Evolutionary conservation across 148 eudicot species (phyloP), one percentile per base, ranked within the genome.

Genomic region (Selenicereus undatus): DNA sequence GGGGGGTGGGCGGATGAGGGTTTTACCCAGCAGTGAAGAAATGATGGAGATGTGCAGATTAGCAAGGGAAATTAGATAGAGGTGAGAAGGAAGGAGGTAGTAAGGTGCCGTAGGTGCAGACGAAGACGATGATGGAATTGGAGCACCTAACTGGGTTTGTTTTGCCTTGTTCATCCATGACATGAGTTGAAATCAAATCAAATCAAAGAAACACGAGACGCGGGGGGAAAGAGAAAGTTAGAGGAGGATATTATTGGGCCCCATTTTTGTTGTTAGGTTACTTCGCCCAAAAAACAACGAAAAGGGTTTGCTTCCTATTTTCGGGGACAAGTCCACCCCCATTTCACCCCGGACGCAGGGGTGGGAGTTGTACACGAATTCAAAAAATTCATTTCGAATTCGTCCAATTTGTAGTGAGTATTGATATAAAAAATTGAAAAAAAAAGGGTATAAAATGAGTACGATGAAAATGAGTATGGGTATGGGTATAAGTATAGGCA

Each of bases 21-120:
- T 45, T 77, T 17, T 43, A 78, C 80, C 80, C 36, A 5, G n/a
- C 3, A 45, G 52, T 27, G 39, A 62, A 64, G 73, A 65, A 43
- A 78, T 39, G 27, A 18, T 17, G 39, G 12, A 35, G 58, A 64
- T 29, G 13, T 11, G 36, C 54, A 64, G 42, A 62, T 62, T 62
- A 77, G n/a, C 71, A 62, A 54, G 79, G 54, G 42, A 62, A n/a
- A n/a, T n/a, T n/a, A n/a, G 54, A 1, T 3, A 77, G 12, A 24
- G 39, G 56, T 52, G 72, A 30, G 24, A 22, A 42, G 54, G 24
- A 36, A 62, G 56, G 26, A 64, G 18, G 73, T 9, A 17, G 62
- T 1, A 20, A 11, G 62, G 22, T 56, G n/a, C 62, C 22, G n/a
- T 0, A 3, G 62, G 62, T 20, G 22, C 62, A 56, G 22, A 52